Conservation (phyloP, 305 asterid species). For the Galium porrigens region DNA sequence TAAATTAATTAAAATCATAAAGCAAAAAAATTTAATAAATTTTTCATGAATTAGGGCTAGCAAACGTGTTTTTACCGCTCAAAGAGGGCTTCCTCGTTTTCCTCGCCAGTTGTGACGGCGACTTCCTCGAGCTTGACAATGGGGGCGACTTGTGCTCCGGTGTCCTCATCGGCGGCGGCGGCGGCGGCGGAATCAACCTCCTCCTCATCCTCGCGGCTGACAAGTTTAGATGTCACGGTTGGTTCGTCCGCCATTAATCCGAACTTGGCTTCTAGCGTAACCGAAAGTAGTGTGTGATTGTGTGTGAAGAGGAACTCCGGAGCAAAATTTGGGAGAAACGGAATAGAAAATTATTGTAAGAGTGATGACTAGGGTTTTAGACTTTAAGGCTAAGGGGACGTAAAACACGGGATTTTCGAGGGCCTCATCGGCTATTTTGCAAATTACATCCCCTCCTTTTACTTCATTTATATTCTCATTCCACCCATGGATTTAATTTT, state of each 20-base stretch:
- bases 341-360: background rate
- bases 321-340: background rate
- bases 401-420: background rate
- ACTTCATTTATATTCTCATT: background rate
- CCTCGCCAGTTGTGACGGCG: slow-evolving; percentile 66
- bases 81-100: slow-evolving; percentile 47
- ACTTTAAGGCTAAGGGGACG: background rate
- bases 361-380: slow-evolving; percentile 8
- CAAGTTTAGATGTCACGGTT: slow-evolving; percentile 10
- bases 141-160: slow-evolving; percentile 73
- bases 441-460: background rate
- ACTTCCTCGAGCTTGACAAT: slow-evolving; percentile 53
- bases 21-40: background rate
- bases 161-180: slow-evolving; percentile 54
- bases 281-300: background rate
- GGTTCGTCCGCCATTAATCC: slow-evolving; percentile 45
- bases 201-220: slow-evolving; percentile 22
- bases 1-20: background rate
- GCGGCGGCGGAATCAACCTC: slow-evolving; percentile 24
- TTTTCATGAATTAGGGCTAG: background rate
- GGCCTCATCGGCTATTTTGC: background rate
- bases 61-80: slow-evolving; percentile 38
- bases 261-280: background rate
- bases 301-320: background rate
- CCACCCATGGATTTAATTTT: background rate